phyloP scores from a whole-genome alignment of 768 basidiomycete species.

The Boletus pseudopeckii region DNA sequence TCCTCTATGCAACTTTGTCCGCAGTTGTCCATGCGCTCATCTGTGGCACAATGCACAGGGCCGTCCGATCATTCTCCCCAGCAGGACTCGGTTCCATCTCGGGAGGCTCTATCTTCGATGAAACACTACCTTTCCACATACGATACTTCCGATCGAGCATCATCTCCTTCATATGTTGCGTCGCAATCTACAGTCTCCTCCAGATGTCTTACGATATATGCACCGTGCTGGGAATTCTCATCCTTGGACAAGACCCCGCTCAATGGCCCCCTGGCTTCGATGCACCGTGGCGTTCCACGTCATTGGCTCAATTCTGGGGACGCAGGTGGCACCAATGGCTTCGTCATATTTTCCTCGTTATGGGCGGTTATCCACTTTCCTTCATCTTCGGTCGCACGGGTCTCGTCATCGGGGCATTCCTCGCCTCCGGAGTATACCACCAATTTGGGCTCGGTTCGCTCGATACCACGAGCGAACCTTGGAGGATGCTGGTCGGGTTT shows the following conservation, averaged over 20 bases:
- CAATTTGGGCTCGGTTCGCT: constrained; percentile 45
- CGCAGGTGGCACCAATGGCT: constrained; percentile 37
- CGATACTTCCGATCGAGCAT: neutral
- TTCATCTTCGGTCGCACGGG: constrained; percentile 46
- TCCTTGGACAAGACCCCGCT: constrained; percentile 26
- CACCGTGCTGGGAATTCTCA: constrained; percentile 10
- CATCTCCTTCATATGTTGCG: neutral
- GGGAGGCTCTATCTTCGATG: neutral
- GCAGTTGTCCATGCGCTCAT: neutral
- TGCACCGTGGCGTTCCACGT: constrained; percentile 34
- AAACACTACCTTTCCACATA: neutral
- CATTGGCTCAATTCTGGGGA: constrained; percentile 35
- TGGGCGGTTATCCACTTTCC: constrained; percentile 29
- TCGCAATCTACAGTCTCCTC: constrained; percentile 19
- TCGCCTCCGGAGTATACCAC: constrained; percentile 55
- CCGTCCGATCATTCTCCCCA: neutral
- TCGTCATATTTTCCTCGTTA: constrained; percentile 30
- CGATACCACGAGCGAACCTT: constrained; percentile 44
- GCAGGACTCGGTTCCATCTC: neutral
- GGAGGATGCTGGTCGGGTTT: constrained; percentile 45
- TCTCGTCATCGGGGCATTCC: constrained; percentile 51
- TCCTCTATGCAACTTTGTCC: neutral
- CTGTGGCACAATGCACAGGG: neutral
- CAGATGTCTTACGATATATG: constrained; percentile 31
- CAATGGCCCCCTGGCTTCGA: constrained; percentile 34